Evolutionary conservation across 257 asterid genomes (phyloP), one percentile per base, ranked within the genome.

Genomic region (Jaltomata sinuosa): DNA sequence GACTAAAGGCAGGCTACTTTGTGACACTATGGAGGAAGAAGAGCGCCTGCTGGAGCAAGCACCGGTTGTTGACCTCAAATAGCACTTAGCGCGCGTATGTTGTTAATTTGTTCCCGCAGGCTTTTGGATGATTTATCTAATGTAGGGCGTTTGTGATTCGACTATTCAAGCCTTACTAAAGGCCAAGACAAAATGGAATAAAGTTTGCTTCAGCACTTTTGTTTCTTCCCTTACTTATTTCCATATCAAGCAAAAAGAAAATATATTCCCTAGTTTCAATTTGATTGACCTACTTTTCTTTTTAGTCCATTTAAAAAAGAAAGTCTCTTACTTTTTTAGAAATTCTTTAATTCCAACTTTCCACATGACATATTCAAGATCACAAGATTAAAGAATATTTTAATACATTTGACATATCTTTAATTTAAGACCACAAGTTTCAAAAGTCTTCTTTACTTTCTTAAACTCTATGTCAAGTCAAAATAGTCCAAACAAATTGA

Each of bases 11-110:
- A 85, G 92, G 61, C 11, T 77, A 54, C 52, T 87, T 47, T 93
- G 88, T 55, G 96, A 94, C 76, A 89, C 95, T 0, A 68, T 94
- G 74, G 93, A 89, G 40, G 94, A 93, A 38, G 95, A 94, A 47
- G 95, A 93, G 87, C 32, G 34, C 11, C 3, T 71, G 2, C 0
- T 67, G 49, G 77, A 67, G 1, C 29, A 22, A 32, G 47, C 25
- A 32, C 45, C 4, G 3, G 14, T 32, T 8, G 76, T 65, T 31
- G 45, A 67, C 29, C 77, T 34, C 27, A 67, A 34, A 18, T 19
- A 67, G 8, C 27, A 67, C 8, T 32, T 34, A 18, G 4, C 22
- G 29, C 3, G 45, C 5, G 12, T n/a, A 57, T n/a, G 65, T n/a
- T n/a, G 29, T 54, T 18, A 54, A 52, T 6, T 54, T 54, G 11